Evolutionary conservation across 768 basidiomycete genomes (phyloP), one percentile per base, ranked within the genome.

Genomic region (Suillus sp.): DNA sequence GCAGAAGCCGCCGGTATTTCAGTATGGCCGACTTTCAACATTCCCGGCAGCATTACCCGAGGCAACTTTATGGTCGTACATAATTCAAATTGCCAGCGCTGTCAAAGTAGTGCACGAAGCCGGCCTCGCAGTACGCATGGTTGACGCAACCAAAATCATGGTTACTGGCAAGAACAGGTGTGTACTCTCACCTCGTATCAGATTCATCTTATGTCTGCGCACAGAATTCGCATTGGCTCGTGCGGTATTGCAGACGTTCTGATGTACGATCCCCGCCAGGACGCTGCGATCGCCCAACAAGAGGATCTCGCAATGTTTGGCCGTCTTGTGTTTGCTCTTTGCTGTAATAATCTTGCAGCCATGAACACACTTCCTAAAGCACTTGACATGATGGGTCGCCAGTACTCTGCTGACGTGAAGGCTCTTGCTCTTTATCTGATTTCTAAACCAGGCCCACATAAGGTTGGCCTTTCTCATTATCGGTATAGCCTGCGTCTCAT

Each of bases 241-340:
- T 95, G 93, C 64, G 93, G 93, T 0, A 81, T 97, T 40, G 81
- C 93, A 54, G 96, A 99, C 68, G 89, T 97, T 6, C 79, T 98
- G 48, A 83, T 86, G 67, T 88, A 90, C 72, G 93, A 93, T 62
- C 80, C 87, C 9, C 84, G 81, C 22, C 83, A 86, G 66, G 88
- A 90, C 61, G 72, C 87, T 4, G 66, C 77, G 20, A 62, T 82
- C 8, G 76, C 87, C 50, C 92, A 95, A 79, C 93, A 95, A 78
- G 95, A 99, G 62, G 97, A 99, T 72, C 77, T 98, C 14, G 79
- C 85, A 43, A 86, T 90, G 79, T 91, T 99, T 61, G 97, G 96
- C 20, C 85, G 89, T 58, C 81, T 99, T 16, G 76, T 99, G 63
- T 85, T 97, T 64, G 80, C 86, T 18, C 76, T 99, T 62, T 90